Evolutionary conservation across 441 rosid genomes (phyloP), one percentile per base, ranked within the genome.

Genomic region (Cnidoscolus chayamansa): DNA sequence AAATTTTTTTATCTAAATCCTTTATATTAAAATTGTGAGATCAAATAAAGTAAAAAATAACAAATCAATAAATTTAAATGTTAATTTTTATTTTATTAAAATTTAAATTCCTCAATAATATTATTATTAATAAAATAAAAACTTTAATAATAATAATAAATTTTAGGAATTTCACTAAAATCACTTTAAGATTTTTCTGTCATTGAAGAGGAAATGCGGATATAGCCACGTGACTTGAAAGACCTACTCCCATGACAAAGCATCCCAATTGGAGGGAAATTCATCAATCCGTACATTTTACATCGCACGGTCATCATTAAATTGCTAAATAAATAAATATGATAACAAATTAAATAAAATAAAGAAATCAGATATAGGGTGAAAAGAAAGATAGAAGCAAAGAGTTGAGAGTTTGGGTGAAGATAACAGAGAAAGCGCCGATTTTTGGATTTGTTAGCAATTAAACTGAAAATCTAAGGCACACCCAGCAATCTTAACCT

Each of bases 201-300:
- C 5, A 35, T 35, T 4, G 40, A 0, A 40, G 45, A 40, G 45
- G 7, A 40, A 40, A 40, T 40, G 45, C 45, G 4, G 45, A 3
- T 0, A 40, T 4, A 40, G 45, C 45, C 45, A 40, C 45, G 45
- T 40, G 7, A 2, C 30, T 0, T 55, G 5, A 5, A 61, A 32
- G 74, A 71, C 74, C 59, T 35, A 50, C 31, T 9, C 64, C 17
- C 4, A 0, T 8, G 71, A 13, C 68, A 19, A 60, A 53, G 68
- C 59, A 17, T 25, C 45, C 51, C 71, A 19, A 67, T 74, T 79
- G 84, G 84, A 83, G 81, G 78, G 84, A 81, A 79, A 40, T 71
- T n/a, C 80, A 77, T 79, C 83, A 10, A 67, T 8, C 78, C 84
- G 71, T 79, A 45, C 73, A 32, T 67, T 63, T 48, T n/a, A 48